Percentiles rank a stretch among this genome's conserved stretches.
phyloP scores from a whole-genome alignment of 1,139 yeast species.

The Suhomyces panamericanus region DNA sequence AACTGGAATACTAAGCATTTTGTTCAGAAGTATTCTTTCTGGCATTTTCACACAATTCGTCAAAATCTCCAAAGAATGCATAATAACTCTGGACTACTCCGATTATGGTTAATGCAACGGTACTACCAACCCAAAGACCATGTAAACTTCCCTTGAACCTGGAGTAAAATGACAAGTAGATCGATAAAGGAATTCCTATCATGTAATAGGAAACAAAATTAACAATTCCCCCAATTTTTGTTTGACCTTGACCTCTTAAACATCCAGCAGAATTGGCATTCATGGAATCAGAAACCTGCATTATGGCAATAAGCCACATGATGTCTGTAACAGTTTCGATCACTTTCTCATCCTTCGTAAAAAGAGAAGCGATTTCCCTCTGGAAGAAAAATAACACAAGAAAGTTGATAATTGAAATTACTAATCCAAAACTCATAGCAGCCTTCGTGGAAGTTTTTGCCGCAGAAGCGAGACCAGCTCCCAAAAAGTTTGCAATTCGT shows the following conservation, averaged over 20 bases:
- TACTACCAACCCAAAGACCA: constrained; percentile 58
- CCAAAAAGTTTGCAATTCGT: constrained; percentile 58
- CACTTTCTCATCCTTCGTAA: constrained; percentile 45
- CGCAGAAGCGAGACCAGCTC: constrained; percentile 51
- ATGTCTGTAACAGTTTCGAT: constrained; percentile 40
- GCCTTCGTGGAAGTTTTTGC: constrained; percentile 50
- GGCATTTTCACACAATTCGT: constrained; percentile 42
- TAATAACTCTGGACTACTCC: constrained; percentile 53
- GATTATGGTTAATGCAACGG: constrained; percentile 51
- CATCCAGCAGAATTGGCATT: constrained; percentile 63
- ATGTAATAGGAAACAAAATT: constrained; percentile 54
- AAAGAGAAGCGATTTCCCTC: constrained; percentile 35
- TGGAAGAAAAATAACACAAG: constrained; percentile 41
- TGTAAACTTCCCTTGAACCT: constrained; percentile 43
- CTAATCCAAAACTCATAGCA: constrained; percentile 44
- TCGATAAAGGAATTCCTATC: constrained; percentile 53
- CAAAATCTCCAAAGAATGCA: constrained; percentile 42
- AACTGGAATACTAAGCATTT: not conserved
- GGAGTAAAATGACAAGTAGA: constrained; percentile 49
- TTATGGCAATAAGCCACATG: constrained; percentile 54
- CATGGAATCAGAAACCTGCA: constrained; percentile 58
- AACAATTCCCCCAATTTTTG: constrained; percentile 58
- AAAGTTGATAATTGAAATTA: constrained; percentile 43
- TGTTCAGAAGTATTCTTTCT: constrained; percentile 34
- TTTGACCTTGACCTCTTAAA: constrained; percentile 60